Base-by-base conservation (phyloP, 768 basidiomycete species). In the Pisolithus orientalis region DNA sequence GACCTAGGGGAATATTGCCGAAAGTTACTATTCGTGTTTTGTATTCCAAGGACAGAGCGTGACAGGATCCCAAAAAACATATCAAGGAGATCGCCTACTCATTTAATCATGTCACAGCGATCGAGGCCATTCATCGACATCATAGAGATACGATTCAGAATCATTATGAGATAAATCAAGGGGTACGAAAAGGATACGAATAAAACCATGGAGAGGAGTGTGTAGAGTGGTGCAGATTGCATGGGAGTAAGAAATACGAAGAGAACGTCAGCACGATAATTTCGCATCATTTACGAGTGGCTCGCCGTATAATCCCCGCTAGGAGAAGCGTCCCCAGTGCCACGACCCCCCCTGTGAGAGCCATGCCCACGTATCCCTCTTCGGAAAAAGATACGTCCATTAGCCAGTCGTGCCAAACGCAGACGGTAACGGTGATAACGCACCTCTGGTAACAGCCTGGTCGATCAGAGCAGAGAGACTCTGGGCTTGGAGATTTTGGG, bases 301-400 rank as follows among this genome's bases (percentile, higher is more conserved):
- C 85, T 81, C 88, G 89, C 83, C 90, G 87, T 81, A 93, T 77
- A 64, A 91, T 73, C 72, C 81, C 73, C 65, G 89, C 86, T 51
- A 91, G 53, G 53, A 87, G 66, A 45, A 92, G 68, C 29, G 87
- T 83, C 48, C 91, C 89, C 21, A 95, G 62, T 13, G 95, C 94
- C 13, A 90, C 93, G 39, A 80, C 86, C 50, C 94, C 92, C 47
- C 94, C 94, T 17, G 85, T 91, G 40, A 99, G 76, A 13, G 94
- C 96, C 87, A 99, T 93, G 44, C 96, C 96, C 47, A 97, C 90
- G 67, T 97, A 97, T n/a, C 94, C 94, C 70, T 99, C 95, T 94
- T 67, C 6, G 34, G 46, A 47, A 21, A 21, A 21, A 28, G 29
- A 44, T 47, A 39, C 34, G 44, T 55, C 11, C 52, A 28, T 43